Evolutionary conservation across 306 rosid genomes (phyloP).

Genomic region (Senna tora): DNA sequence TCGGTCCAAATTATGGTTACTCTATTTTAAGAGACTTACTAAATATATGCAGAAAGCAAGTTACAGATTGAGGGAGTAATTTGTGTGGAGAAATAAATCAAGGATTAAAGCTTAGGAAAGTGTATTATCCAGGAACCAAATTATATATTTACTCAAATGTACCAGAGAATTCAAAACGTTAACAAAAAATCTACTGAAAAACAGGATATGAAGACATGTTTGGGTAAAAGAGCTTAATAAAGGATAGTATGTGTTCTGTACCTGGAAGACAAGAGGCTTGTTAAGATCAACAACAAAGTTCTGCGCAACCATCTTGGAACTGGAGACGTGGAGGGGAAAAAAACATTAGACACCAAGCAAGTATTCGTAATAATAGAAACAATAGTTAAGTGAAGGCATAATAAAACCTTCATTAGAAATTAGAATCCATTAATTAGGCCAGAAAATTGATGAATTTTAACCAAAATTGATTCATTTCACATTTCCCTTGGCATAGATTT

Average conservation of each 20-base stretch:
- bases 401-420: background rate
- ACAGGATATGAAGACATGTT: background rate
- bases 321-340: constrained; percentile 22
- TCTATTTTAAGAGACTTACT: too few relatives aligned
- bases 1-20: too few relatives aligned
- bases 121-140: too few relatives aligned
- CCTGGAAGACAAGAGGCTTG: constrained; percentile 90
- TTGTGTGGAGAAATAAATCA: too few relatives aligned
- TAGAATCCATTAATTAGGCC: background rate
- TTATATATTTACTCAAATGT: too few relatives aligned
- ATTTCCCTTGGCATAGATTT: background rate
- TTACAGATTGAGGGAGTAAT: too few relatives aligned
- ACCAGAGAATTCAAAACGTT: background rate
- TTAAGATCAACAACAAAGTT: constrained; percentile 70
- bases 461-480: background rate
- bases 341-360: background rate
- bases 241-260: constrained; percentile 1
- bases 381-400: background rate
- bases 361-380: background rate
- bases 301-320: constrained; percentile 62
- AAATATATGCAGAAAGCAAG: too few relatives aligned
- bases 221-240: too few relatives aligned
- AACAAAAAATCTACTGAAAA: background rate
- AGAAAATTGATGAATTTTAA: background rate
- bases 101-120: too few relatives aligned